These are phyloP conservation scores for Aspergillus intermedius DNA, from an alignment of 2,329 filamentous ascomycete species.

Conservation along the genomic window DNA sequence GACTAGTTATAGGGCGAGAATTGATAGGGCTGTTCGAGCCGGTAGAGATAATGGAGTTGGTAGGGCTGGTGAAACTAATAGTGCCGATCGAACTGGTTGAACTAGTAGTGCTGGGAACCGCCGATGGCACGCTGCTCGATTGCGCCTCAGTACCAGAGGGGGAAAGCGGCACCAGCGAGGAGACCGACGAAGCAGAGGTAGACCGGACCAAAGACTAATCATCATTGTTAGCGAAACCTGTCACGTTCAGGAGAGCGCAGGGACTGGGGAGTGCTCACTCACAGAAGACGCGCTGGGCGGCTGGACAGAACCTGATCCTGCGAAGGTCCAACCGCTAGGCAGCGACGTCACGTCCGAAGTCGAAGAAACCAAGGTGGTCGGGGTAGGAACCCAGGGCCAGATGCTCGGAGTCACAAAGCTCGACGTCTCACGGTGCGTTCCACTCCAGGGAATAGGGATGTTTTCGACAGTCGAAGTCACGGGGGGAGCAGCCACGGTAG, in stretches of 20 bases:
- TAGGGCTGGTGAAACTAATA: conserved; percentile 1
- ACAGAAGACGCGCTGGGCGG: conserved; percentile 62
- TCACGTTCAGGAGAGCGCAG: background rate
- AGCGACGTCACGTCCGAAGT: conserved; percentile 47
- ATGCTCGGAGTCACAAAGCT: conserved; percentile 53
- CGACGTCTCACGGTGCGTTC: conserved; percentile 39
- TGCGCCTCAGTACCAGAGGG: conserved; percentile 40
- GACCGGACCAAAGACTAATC: conserved; percentile 47
- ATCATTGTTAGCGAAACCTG: conserved; percentile 5
- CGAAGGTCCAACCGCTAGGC: conserved; percentile 76
- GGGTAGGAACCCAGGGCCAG: conserved; percentile 60
- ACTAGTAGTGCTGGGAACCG: conserved; percentile 1
- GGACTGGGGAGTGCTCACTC: conserved; percentile 48
- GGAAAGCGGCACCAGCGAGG: conserved; percentile 40
- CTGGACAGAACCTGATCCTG: conserved; percentile 69
- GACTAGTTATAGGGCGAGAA: background rate
- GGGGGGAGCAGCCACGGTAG: conserved; percentile 50
- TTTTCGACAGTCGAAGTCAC: conserved; percentile 57
- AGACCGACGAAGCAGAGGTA: conserved; percentile 46
- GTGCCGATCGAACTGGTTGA: background rate
- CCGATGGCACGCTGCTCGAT: conserved; percentile 4
- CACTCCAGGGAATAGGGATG: conserved; percentile 60
- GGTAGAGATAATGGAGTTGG: background rate
- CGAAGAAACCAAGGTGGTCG: conserved; percentile 42
- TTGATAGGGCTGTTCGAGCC: background rate